Evolutionary conservation across 176 grass and related monocot species (phyloP).

Genomic region (Zizania latifolia): DNA sequence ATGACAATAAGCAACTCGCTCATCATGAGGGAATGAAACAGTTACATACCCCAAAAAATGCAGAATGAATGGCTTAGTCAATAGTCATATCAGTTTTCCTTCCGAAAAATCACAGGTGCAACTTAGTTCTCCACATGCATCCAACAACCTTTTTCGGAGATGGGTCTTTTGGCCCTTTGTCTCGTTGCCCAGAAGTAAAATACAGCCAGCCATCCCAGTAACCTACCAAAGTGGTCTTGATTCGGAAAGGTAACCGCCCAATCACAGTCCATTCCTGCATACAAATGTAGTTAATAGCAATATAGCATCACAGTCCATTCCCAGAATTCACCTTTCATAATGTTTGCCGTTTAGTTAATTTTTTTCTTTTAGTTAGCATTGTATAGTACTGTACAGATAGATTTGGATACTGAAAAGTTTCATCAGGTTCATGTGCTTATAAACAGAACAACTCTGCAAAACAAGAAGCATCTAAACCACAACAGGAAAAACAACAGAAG

Average conservation of each 20-base stretch:
- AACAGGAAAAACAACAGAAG: neutral
- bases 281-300: slow-evolving; percentile 17
- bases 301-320: no score
- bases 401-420: neutral
- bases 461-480: neutral
- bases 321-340: neutral
- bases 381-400: neutral
- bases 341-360: neutral
- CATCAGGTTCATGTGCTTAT: neutral
- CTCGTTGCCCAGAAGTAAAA: slow-evolving; percentile 90
- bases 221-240: slow-evolving; percentile 95
- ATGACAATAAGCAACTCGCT: neutral
- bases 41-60: neutral
- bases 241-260: slow-evolving; percentile 81
- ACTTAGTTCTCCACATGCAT: slow-evolving; percentile 79
- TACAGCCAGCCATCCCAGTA: slow-evolving; percentile 91
- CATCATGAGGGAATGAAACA: neutral
- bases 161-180: slow-evolving; percentile 75
- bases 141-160: slow-evolving; percentile 84
- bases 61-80: slow-evolving; percentile 15
- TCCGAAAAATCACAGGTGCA: slow-evolving; percentile 43
- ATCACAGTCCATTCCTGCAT: slow-evolving; percentile 82
- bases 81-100: slow-evolving; percentile 1
- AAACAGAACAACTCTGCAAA: neutral
- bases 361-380: neutral